Conservation (phyloP, 495 filamentous ascomycete genomes). For the Penicillium psychrofluorescens region DNA sequence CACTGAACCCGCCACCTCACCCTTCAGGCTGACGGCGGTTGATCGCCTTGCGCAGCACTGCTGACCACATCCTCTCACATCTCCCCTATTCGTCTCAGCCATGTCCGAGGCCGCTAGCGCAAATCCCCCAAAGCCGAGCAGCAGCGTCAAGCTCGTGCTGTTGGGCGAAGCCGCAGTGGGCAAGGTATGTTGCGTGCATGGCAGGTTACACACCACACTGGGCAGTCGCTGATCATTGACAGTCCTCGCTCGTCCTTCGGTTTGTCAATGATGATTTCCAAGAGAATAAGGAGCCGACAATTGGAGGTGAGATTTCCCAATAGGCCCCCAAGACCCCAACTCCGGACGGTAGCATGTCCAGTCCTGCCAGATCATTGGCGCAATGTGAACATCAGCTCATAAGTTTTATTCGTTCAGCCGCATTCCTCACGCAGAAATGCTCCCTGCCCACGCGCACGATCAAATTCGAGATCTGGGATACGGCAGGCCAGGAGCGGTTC, state of each 20-base stretch:
- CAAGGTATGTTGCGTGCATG: constrained; percentile 58
- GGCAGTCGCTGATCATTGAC: constrained; percentile 13
- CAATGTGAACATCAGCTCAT: neutral
- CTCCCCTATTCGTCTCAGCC: constrained; percentile 6
- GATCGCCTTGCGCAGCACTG: constrained; percentile 24
- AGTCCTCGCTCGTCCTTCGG: constrained; percentile 96
- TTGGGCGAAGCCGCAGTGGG: constrained; percentile 96
- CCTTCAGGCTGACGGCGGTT: constrained; percentile 20
- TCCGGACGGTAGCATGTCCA: too few species aligned
- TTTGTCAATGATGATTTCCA: constrained; percentile 99
- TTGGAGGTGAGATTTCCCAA: constrained; percentile 66
- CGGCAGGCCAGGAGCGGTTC: constrained; percentile 96
- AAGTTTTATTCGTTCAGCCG: constrained; percentile 53
- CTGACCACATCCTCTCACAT: constrained; percentile 16
- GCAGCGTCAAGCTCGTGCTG: constrained; percentile 97
- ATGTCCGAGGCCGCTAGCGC: constrained; percentile 41
- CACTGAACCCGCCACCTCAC: constrained; percentile 18
- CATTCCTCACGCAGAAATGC: constrained; percentile 98
- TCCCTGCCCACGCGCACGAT: constrained; percentile 92
- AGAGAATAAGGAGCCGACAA: constrained; percentile 99
- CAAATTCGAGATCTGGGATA: constrained; percentile 99
- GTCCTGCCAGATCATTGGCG: too few species aligned
- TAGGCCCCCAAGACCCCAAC: neutral
- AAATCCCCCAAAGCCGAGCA: constrained; percentile 85
- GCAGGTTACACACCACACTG: constrained; percentile 1